Base-by-base conservation (phyloP, 805 yeast genomes). In the Debaryomyces tyrocola region DNA sequence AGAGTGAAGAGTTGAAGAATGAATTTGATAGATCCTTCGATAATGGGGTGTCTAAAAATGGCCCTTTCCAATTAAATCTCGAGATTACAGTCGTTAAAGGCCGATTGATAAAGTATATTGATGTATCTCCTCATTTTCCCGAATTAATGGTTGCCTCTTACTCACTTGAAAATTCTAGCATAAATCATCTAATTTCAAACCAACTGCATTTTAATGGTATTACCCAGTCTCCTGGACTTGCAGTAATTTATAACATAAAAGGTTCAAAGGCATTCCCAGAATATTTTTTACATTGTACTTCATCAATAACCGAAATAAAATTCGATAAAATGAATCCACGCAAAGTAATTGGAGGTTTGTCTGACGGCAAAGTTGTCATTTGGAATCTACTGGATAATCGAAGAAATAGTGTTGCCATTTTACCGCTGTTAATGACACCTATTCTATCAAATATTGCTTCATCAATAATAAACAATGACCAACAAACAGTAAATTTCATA, bases 341-440 rank as follows among this genome's bases (percentile, higher is more conserved):
- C 41, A 66, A 71, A 42, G 60, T 82, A 0, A 57, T 78, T 21
- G 84, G 75, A 0, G 81, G 84, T 0, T 68, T 80, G 4, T 55
- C 56, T 14, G 75, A 76, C 53, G 86, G 87, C 0, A 69, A 70
- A 41, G 39, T 82, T 1, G 74, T 72, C n/a, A 59, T 77, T 7
- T 81, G 84, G 83, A 78, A 79, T 52, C 20, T 40, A n/a, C 48
- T 44, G 14, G 37, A 24, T 37, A 45, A 50, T 12, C 33, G 51
- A 8, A 11, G 28, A 6, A 38, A 33, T 21, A 39, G 29, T 2
- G 54, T 61, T 14, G 56, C 50, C 7, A 43, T 55, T 14, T 46
- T 63, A 17, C 69, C 67, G 6, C 53, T 51, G 43, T 44, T 63
- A 18, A 27, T 43, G 4, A 53, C 62, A n/a, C 67, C 67, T 3